phyloP scores from a whole-genome alignment of 495 filamentous ascomycete species.

The Letharia lupina region DNA sequence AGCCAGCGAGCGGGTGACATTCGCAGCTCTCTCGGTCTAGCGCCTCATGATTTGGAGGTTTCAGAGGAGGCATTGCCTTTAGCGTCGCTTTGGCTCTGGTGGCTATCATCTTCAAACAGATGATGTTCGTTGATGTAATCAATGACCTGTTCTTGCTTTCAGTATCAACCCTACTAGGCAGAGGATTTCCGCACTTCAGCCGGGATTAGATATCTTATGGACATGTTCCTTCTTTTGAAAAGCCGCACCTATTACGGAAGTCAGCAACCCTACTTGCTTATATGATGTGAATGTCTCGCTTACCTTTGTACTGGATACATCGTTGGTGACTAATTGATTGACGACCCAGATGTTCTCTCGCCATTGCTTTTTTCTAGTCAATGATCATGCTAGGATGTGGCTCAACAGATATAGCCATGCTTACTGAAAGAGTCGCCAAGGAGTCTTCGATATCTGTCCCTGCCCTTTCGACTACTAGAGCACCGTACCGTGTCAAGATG shows the following conservation, averaged over 20 bases:
- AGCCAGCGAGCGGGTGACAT: background rate
- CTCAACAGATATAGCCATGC: background rate
- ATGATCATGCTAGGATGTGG: background rate
- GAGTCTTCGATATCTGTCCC: constrained; percentile 35
- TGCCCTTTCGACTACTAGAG: constrained; percentile 21
- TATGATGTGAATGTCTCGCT: background rate
- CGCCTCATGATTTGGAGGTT: background rate
- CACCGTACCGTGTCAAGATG: constrained; percentile 34
- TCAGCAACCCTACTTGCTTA: background rate
- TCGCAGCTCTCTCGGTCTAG: background rate
- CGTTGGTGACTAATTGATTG: constrained; percentile 20
- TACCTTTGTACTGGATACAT: constrained; percentile 12
- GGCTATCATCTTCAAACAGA: background rate
- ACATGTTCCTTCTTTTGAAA: constrained; percentile 5
- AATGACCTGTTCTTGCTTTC: background rate
- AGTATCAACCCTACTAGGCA: background rate
- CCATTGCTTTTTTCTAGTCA: constrained; percentile 6
- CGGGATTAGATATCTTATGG: constrained; percentile 1
- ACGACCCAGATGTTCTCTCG: constrained; percentile 18
- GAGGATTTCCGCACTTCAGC: background rate
- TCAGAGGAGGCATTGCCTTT: background rate
- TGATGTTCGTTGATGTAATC: constrained; percentile 5
- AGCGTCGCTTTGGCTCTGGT: background rate
- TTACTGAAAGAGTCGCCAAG: constrained; percentile 30
- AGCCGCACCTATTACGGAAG: background rate